Base-by-base conservation (phyloP, 2,329 filamentous ascomycete genomes). In the Monosporascus ibericus region DNA sequence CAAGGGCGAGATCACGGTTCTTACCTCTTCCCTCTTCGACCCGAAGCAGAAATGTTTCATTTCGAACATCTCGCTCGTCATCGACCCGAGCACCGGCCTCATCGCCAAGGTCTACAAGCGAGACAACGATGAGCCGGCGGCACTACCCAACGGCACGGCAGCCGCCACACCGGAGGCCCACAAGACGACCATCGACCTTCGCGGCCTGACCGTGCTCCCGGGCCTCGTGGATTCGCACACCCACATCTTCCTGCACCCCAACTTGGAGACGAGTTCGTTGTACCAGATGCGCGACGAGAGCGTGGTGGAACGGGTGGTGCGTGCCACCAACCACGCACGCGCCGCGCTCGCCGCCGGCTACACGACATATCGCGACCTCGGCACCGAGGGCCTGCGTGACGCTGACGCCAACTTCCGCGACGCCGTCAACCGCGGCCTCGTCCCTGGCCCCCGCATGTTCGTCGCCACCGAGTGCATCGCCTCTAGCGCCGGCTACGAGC, bases 281-380 rank as follows among this genome's bases (percentile, higher is more conserved):
- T 48, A 76, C 39, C 81, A 84, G 60, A 78, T 81, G 65, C 75
- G 80, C 37, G 79, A 84, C 55, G 79, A 83, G 58, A 79, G 77
- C 52, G 64, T 79, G n/a, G 73, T 81, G 7, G 81, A 85, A 60
- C 70, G 80, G 22, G 71, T 76, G 24, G 72, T 84, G 47, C 75
- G 81, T 18, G 75, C 76, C 0, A 75, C 75, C 7, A 78, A 81
- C 54, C 75, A 81, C 55, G 73, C 73, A 54, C 75, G 75, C 44
- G 70, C 72, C 0, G 80, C 77, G 1, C 68, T 85, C 9, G 65
- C 78, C 20, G 78, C 80, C 0, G 81, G 81, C 6, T 84, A 78
- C 67, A 85, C 79, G 0, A 82, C 79, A 2, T 81, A 81, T 62
- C 71, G 79, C 44, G 79, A 82, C 60, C 70, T 82, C 1, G 78